These are phyloP conservation scores for Leccinum longicurvipes DNA, from an alignment of 768 basidiomycete genomes.

Conservation along the genomic window DNA sequence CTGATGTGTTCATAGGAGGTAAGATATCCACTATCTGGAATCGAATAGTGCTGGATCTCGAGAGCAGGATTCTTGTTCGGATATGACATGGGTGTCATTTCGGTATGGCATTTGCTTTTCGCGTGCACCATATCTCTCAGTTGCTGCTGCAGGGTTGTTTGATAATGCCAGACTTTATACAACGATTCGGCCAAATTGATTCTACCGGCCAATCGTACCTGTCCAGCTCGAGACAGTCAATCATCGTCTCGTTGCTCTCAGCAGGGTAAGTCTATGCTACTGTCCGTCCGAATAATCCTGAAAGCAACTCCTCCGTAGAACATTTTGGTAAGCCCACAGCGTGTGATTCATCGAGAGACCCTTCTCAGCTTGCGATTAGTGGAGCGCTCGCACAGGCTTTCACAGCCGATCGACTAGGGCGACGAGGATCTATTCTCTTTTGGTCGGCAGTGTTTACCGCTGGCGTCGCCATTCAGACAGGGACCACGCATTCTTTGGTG, in stretches of 20 bases:
- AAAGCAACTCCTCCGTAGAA: conserved; percentile 29
- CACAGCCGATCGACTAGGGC: conserved; percentile 69
- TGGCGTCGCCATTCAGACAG: conserved; percentile 69
- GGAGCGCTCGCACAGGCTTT: conserved; percentile 70
- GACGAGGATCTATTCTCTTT: conserved; percentile 69
- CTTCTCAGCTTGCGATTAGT: conserved; percentile 27
- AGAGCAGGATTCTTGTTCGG: conserved; percentile 58
- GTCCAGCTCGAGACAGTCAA: conserved; percentile 63
- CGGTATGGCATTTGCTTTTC: conserved; percentile 37
- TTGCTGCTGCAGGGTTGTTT: conserved; percentile 54
- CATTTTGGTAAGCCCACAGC: conserved; percentile 43
- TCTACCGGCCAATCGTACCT: conserved; percentile 48
- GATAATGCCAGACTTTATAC: conserved; percentile 75
- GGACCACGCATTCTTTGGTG: conserved; percentile 51
- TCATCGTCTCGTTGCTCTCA: conserved; percentile 75
- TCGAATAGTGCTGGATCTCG: not conserved
- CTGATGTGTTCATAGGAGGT: conserved; percentile 19
- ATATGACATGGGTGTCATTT: conserved; percentile 77
- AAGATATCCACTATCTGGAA: not conserved
- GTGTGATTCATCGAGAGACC: not conserved
- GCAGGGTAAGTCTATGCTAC: conserved; percentile 47
- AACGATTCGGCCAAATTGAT: conserved; percentile 58
- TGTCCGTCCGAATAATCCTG: not conserved
- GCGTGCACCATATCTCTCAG: conserved; percentile 3
- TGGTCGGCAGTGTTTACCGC: conserved; percentile 74